Percentiles rank a stretch among this genome's conserved stretches.
phyloP scores from a whole-genome alignment of 306 rosid species.

The Vachellia pachyceras region DNA sequence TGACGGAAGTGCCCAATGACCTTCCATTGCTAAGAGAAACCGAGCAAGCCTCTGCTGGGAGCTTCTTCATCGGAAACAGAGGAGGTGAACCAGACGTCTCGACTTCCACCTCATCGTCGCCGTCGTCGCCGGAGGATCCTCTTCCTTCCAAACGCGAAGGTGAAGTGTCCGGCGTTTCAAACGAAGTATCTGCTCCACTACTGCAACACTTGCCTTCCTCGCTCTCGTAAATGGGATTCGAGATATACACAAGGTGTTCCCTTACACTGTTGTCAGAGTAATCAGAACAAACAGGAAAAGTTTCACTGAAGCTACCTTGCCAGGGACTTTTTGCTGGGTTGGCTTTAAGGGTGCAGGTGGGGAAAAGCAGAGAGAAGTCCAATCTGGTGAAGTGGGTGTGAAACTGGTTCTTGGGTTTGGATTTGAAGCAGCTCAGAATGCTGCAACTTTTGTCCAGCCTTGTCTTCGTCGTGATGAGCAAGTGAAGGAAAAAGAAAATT shows the following conservation, averaged over 20 bases:
- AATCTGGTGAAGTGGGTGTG: conserved; percentile 37
- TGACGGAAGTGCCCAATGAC: conserved; percentile 65
- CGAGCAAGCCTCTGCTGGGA: conserved; percentile 73
- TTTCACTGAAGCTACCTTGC: conserved; percentile 21
- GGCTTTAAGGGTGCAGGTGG: conserved; percentile 42
- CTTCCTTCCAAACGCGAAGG: conserved; percentile 69
- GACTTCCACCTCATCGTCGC: conserved; percentile 47
- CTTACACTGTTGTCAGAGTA: not conserved
- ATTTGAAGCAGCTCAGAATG: conserved; percentile 51
- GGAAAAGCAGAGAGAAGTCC: conserved; percentile 42
- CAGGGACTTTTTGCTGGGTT: conserved; percentile 30
- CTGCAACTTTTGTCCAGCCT: conserved; percentile 44
- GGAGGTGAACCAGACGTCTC: conserved; percentile 63
- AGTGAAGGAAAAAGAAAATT: conserved; percentile 63
- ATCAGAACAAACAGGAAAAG: conserved; percentile 26
- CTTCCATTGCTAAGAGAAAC: conserved; percentile 73
- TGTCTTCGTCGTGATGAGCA: conserved; percentile 42
- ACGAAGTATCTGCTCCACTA: conserved; percentile 59
- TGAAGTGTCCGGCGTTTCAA: conserved; percentile 85
- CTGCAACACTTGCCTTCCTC: conserved; percentile 41
- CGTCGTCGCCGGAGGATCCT: conserved; percentile 56
- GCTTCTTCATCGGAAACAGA: conserved; percentile 84
- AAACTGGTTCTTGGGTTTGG: conserved; percentile 45
- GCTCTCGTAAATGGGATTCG: conserved; percentile 83
- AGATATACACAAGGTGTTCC: conserved; percentile 80